Evolutionary conservation across 495 filamentous ascomycete species (phyloP).

Genomic region (Penicillium samsonianum): DNA sequence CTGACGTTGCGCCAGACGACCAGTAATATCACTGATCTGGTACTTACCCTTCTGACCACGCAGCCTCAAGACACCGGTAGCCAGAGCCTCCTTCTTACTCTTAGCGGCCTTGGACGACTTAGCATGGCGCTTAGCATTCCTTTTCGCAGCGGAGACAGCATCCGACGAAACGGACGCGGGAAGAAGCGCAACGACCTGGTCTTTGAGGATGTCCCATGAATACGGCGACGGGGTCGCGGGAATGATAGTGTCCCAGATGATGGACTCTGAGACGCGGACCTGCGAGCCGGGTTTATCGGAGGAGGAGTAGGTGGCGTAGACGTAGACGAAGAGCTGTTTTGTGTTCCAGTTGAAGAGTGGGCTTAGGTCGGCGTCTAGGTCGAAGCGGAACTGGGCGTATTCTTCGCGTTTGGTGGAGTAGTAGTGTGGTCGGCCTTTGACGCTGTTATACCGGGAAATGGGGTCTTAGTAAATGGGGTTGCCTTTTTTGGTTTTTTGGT

Average conservation of each 20-base stretch:
- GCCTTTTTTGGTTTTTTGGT: not conserved
- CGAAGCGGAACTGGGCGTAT: constrained; percentile 91
- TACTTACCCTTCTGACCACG: constrained; percentile 87
- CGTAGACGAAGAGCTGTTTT: constrained; percentile 97
- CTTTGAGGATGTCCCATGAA: constrained; percentile 45
- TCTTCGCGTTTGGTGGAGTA: constrained; percentile 90
- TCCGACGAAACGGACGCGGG: constrained; percentile 25
- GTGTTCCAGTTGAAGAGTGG: constrained; percentile 99
- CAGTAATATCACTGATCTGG: constrained; percentile 84
- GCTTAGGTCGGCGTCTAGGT: constrained; percentile 82
- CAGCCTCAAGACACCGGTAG: constrained; percentile 66
- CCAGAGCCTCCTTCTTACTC: constrained; percentile 24
- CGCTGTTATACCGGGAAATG: constrained; percentile 47
- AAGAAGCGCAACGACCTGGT: constrained; percentile 17
- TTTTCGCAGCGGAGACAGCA: constrained; percentile 1
- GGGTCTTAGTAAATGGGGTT: not conserved
- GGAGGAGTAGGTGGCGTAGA: constrained; percentile 82
- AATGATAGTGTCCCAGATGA: constrained; percentile 97
- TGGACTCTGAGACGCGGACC: constrained; percentile 60
- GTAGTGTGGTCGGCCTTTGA: constrained; percentile 89
- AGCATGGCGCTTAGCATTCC: constrained; percentile 15
- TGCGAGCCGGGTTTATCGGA: constrained; percentile 31
- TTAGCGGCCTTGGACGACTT: constrained; percentile 22
- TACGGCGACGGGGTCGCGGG: constrained; percentile 62
- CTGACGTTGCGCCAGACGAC: constrained; percentile 64